Conservation (phyloP, 164 flowering plant species). For the Stephania cephalantha region DNA sequence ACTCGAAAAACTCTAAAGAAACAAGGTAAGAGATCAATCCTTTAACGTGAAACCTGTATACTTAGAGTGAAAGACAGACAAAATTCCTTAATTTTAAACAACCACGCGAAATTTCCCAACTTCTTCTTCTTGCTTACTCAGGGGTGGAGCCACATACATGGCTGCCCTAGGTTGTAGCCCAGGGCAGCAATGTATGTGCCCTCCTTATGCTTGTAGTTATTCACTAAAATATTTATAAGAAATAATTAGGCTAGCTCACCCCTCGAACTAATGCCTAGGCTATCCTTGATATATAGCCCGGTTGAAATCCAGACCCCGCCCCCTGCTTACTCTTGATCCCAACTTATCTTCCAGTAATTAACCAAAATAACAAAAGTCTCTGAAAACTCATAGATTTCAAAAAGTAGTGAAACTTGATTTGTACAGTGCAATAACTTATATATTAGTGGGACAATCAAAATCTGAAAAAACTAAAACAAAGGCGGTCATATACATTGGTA, state of each 20-base stretch:
- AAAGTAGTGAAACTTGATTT: too few relatives aligned
- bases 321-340: too few relatives aligned
- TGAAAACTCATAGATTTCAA: too few relatives aligned
- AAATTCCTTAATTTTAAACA: neutral
- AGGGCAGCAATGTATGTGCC: too few relatives aligned
- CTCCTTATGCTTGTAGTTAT: too few relatives aligned
- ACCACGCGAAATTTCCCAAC: neutral
- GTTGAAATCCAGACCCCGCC: too few relatives aligned
- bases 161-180: too few relatives aligned
- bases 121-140: neutral
- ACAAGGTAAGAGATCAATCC: neutral
- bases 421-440: neutral
- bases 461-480: neutral
- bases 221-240: neutral
- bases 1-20: neutral
- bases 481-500: neutral
- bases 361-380: too few relatives aligned
- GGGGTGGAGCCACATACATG: too few relatives aligned
- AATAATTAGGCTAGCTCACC: neutral
- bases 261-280: too few relatives aligned
- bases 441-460: neutral
- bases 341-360: too few relatives aligned
- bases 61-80: neutral
- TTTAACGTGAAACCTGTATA: neutral
- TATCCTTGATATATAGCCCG: too few relatives aligned